phyloP scores from a whole-genome alignment of 495 filamentous ascomycete species.

The Chaetomidium leptoderma region DNA sequence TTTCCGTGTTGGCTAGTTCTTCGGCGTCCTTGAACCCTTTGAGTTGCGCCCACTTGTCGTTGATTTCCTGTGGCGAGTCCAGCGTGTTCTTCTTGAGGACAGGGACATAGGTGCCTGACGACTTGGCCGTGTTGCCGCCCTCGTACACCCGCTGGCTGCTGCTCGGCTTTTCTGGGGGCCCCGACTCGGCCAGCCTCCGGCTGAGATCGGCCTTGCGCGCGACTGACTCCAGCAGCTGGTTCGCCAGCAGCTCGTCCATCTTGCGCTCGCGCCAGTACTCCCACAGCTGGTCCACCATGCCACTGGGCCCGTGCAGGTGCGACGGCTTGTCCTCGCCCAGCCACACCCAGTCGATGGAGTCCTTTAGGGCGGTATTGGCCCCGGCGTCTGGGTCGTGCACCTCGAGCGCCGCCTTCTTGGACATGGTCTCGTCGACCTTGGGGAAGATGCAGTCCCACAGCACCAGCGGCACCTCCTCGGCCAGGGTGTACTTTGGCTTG shows the following conservation, averaged over 20 bases:
- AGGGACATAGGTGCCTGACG: conserved; percentile 65
- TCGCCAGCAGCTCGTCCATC: conserved; percentile 80
- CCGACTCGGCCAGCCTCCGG: conserved; percentile 8
- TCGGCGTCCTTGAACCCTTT: conserved; percentile 55
- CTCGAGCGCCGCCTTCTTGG: conserved; percentile 11
- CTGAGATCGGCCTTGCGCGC: conserved; percentile 47
- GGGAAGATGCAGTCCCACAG: conserved; percentile 96
- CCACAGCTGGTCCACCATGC: conserved; percentile 74
- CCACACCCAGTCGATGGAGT: conserved; percentile 77
- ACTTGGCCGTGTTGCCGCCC: conserved; percentile 58
- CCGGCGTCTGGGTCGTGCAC: conserved; percentile 39
- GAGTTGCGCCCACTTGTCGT: conserved; percentile 68
- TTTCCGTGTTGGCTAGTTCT: conserved; percentile 40
- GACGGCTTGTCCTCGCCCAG: conserved; percentile 54
- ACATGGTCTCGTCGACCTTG: conserved; percentile 17
- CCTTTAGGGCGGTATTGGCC: conserved; percentile 32
- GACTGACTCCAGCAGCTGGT: conserved; percentile 60
- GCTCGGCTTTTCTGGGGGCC: conserved; percentile 23
- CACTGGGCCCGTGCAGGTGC: conserved; percentile 54
- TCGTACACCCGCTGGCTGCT: conserved; percentile 61
- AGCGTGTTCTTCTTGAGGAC: conserved; percentile 61
- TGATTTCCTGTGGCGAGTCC: conserved; percentile 64
- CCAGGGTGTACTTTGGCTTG: conserved; percentile 84
- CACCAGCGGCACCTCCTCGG: conserved; percentile 79
- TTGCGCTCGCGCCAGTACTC: conserved; percentile 73